A percentile compares a stretch with the other conserved stretches of the same genome.
phyloP scores from a whole-genome alignment of 306 rosid species.

The Castanea crenata region DNA sequence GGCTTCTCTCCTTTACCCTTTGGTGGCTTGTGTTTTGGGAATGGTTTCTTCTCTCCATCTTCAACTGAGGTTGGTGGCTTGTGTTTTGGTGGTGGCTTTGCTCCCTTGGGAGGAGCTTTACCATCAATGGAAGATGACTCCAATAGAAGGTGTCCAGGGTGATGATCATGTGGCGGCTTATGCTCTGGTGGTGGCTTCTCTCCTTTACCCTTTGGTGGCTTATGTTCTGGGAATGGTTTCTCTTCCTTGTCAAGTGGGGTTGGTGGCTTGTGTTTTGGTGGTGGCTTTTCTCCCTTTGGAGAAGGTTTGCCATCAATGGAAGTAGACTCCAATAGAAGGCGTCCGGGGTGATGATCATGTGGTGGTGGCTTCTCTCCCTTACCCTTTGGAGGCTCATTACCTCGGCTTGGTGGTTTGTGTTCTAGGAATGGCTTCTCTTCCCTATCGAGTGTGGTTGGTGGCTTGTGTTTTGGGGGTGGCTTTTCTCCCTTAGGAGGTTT shows the following conservation, averaged over 20 bases:
- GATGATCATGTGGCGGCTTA: background rate
- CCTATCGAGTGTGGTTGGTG: background rate
- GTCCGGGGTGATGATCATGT: too few relatives aligned
- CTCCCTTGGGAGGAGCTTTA: background rate
- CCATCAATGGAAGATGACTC: too few relatives aligned
- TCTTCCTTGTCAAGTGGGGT: background rate
- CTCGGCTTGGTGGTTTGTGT: background rate
- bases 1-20: slow-evolving; percentile 1
- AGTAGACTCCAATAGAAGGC: too few relatives aligned
- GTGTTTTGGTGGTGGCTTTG: slow-evolving; percentile 4
- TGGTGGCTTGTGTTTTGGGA: background rate
- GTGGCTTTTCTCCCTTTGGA: slow-evolving; percentile 1
- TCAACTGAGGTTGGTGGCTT: background rate
- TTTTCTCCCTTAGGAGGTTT: slow-evolving; percentile 1
- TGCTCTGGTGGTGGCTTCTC: slow-evolving; percentile 9
- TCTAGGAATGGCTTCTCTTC: background rate
- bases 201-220: background rate
- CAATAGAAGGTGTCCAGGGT: background rate
- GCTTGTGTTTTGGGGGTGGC: slow-evolving; percentile 11
- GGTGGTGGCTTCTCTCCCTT: slow-evolving; percentile 2
- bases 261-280: background rate
- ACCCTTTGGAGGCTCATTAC: background rate
- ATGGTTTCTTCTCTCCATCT: too few relatives aligned
- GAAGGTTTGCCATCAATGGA: background rate
- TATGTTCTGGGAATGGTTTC: slow-evolving; percentile 3